Conservation (phyloP, 108 stramenopile genomes). For the Cyclotella cryptica region DNA sequence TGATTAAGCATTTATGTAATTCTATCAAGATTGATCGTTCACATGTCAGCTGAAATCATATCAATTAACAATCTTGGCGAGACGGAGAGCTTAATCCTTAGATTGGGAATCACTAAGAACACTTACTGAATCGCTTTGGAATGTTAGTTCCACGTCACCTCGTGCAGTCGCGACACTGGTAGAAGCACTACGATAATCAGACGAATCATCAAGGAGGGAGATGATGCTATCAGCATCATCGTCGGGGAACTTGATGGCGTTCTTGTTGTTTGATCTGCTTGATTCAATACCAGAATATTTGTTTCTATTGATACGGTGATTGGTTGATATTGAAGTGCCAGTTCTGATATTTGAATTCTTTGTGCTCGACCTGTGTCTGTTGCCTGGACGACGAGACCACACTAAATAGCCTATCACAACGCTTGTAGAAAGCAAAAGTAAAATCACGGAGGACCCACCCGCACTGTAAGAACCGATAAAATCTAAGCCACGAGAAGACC, state of each 20-base stretch:
- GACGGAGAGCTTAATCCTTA: background rate
- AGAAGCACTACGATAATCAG: background rate
- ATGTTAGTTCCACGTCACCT: background rate
- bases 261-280: background rate
- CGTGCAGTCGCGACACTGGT: background rate
- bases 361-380: background rate
- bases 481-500: conserved; percentile 2
- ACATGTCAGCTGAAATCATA: too few species aligned
- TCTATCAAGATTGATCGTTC: too few species aligned
- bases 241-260: background rate
- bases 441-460: background rate
- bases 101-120: background rate
- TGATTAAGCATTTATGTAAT: too few species aligned
- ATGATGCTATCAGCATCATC: background rate
- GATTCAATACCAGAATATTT: conserved; percentile 5
- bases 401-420: conserved; percentile 14
- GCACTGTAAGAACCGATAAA: conserved; percentile 3
- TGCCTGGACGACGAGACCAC: background rate
- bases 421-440: conserved; percentile 15
- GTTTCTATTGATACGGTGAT: background rate
- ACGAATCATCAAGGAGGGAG: background rate
- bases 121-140: background rate
- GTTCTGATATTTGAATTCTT: background rate
- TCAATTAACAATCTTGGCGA: too few species aligned
- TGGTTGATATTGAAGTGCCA: background rate